Percentiles rank a stretch among this genome's conserved stretches.
Evolutionary conservation across 495 filamentous ascomycete genomes (phyloP).

Genomic region (Lepidopterella palustris): DNA sequence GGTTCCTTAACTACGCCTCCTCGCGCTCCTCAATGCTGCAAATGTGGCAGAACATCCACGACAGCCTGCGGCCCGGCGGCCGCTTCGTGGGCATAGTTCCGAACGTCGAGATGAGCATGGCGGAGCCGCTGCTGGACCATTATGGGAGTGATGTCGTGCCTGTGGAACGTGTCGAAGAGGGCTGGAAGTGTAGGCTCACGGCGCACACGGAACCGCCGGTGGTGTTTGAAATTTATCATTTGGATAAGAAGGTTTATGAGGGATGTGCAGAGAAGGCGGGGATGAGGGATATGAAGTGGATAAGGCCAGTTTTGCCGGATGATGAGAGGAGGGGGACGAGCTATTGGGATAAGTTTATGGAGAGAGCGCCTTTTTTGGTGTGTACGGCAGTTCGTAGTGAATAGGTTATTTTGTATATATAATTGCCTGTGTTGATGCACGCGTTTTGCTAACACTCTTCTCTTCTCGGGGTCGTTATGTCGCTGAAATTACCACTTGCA

Average conservation of each 20-base stretch:
- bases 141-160: slow-evolving; percentile 13
- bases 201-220: slow-evolving; percentile 5
- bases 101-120: slow-evolving; percentile 10
- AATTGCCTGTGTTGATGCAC: too few species aligned
- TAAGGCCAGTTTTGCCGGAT: slow-evolving; percentile 8
- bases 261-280: slow-evolving; percentile 15
- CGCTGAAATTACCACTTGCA: too few species aligned
- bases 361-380: slow-evolving; percentile 15
- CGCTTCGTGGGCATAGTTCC: slow-evolving; percentile 22
- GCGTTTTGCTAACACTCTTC: too few species aligned
- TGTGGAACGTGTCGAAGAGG: slow-evolving; percentile 1
- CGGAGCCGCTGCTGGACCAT: slow-evolving; percentile 6
- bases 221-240: slow-evolving; percentile 18
- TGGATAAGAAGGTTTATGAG: slow-evolving; percentile 16
- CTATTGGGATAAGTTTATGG: slow-evolving; percentile 15
- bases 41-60: slow-evolving; percentile 16
- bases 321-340: slow-evolving; percentile 13
- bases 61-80: slow-evolving; percentile 7
- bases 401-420: too few species aligned
- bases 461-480: too few species aligned
- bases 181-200: neutral
- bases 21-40: slow-evolving; percentile 2
- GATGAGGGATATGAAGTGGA: slow-evolving; percentile 11
- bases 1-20: slow-evolving; percentile 24
- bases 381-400: neutral